phyloP scores from a whole-genome alignment of 148 eudicot species.

The Bassia scoparia region DNA sequence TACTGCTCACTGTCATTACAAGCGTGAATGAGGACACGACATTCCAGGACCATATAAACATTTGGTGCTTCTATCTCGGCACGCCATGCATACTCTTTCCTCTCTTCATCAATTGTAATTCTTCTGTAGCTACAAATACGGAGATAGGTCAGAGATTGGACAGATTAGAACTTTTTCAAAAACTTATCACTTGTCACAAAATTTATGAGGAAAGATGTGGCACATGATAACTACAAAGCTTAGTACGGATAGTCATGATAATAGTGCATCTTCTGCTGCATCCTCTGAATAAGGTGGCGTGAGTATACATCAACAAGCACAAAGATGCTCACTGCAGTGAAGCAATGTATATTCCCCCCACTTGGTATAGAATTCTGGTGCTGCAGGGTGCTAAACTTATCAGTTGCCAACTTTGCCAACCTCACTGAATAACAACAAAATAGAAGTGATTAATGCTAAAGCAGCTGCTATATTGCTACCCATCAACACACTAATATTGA shows the following conservation, averaged over 20 bases:
- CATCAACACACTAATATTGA: no score
- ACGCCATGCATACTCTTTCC: conserved; percentile 87
- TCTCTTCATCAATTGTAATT: conserved; percentile 32
- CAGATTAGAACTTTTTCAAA: no score
- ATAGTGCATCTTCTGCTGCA: conserved; percentile 82
- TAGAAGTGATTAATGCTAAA: no score
- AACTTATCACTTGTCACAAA: neutral
- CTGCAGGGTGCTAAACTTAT: conserved; percentile 74
- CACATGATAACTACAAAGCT: conserved; percentile 76
- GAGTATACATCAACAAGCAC: conserved; percentile 93
- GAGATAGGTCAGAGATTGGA: neutral
- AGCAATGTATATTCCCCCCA: conserved; percentile 89
- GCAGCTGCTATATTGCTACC: no score
- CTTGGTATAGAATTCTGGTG: conserved; percentile 66
- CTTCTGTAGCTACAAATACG: conserved; percentile 32
- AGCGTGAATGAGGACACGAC: conserved; percentile 57
- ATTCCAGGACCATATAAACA: conserved; percentile 59
- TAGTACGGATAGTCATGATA: conserved; percentile 81
- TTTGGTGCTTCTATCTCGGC: conserved; percentile 66
- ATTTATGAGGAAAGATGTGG: neutral
- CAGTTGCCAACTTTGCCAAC: conserved; percentile 77
- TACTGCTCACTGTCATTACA: conserved; percentile 30
- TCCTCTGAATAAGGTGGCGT: conserved; percentile 78
- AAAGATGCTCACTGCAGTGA: conserved; percentile 83
- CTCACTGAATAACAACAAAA: conserved; percentile 49